phyloP scores from a whole-genome alignment of 495 filamentous ascomycete genomes.

The Xylaria flabelliformis region DNA sequence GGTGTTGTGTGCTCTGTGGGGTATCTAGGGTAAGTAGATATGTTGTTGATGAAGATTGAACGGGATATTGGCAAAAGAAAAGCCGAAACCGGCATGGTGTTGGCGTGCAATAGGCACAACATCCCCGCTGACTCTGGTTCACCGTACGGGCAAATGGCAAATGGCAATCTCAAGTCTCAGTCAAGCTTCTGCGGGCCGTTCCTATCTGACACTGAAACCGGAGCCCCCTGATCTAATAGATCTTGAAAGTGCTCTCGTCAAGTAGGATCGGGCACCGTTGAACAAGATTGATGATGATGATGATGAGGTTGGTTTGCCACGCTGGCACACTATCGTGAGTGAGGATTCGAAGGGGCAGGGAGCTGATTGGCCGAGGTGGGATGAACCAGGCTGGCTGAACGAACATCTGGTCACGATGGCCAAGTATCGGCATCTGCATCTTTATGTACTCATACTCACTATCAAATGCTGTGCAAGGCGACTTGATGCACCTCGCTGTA shows the following conservation, averaged over 20 bases:
- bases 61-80: neutral
- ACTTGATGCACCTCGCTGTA: slow-evolving; percentile 10
- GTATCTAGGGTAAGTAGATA: neutral
- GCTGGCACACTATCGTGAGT: slow-evolving; percentile 5
- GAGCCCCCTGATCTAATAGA: neutral
- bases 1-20: slow-evolving; percentile 6
- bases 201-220: slow-evolving; percentile 14
- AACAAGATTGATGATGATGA: neutral
- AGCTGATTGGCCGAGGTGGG: slow-evolving; percentile 3
- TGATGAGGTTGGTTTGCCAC: slow-evolving; percentile 3
- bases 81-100: neutral
- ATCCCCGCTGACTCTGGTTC: neutral
- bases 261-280: neutral
- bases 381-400: slow-evolving; percentile 19
- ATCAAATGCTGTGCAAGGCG: slow-evolving; percentile 17
- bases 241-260: neutral
- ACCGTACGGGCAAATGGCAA: neutral
- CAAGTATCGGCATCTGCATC: neutral
- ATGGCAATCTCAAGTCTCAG: slow-evolving; percentile 14
- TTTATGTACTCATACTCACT: neutral
- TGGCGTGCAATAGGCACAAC: neutral
- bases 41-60: neutral
- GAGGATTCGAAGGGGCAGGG: neutral
- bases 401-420: neutral
- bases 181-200: slow-evolving; percentile 17